Evolutionary conservation across 2,329 filamentous ascomycete species (phyloP).

Genomic region (Pyricularia sp.): DNA sequence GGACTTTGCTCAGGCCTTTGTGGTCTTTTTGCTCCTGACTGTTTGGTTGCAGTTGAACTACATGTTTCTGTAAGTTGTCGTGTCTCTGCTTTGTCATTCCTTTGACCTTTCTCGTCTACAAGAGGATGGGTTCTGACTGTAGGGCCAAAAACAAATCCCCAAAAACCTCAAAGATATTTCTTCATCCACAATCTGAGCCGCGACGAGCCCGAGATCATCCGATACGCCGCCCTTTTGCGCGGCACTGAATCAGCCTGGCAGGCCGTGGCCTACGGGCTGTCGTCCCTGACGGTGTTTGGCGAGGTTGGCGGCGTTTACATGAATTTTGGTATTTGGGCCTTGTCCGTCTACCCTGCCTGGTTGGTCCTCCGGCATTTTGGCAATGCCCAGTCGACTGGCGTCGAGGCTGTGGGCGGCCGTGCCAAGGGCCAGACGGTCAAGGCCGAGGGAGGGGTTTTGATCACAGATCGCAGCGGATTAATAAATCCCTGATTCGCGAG

Average conservation of each 20-base stretch:
- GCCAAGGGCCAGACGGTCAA: not conserved
- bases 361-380: not conserved
- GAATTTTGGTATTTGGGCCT: not conserved
- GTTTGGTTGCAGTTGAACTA: not conserved
- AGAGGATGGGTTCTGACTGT: too few species aligned
- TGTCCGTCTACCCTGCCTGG: not conserved
- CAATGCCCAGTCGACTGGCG: not conserved
- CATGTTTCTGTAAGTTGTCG: not conserved
- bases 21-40: not conserved
- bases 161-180: constrained; percentile 19
- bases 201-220: constrained; percentile 53
- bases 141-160: too few species aligned
- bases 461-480: too few species aligned
- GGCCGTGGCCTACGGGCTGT: constrained; percentile 61
- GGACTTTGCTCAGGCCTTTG: not conserved
- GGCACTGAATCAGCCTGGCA: constrained; percentile 67
- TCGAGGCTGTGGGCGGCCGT: not conserved
- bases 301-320: constrained; percentile 27
- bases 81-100: too few species aligned
- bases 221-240: constrained; percentile 57
- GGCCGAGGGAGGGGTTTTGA: not conserved
- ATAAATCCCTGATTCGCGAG: too few species aligned
- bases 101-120: too few species aligned
- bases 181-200: constrained; percentile 57
- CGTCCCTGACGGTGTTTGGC: constrained; percentile 51